A percentile compares a stretch with the other conserved stretches of the same genome.
Evolutionary conservation across 2,329 filamentous ascomycete species (phyloP).

Genomic region (Colletotrichum gloeosporioides): DNA sequence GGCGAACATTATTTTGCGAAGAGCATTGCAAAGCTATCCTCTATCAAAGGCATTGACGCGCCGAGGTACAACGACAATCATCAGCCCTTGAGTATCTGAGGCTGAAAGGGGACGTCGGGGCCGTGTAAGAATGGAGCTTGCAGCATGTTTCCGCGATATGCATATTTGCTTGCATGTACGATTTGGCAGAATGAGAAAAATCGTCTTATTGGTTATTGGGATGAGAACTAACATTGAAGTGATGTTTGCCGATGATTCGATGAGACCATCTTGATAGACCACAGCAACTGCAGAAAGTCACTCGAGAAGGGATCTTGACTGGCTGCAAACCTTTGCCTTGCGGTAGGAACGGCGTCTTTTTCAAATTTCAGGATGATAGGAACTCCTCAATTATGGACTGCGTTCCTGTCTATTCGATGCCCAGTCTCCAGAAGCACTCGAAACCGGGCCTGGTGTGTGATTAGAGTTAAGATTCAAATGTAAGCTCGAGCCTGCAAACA

Average conservation of each 20-base stretch:
- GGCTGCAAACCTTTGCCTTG: background rate
- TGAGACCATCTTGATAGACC: background rate
- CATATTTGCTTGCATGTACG: background rate
- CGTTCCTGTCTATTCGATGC: no score
- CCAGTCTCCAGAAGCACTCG: background rate
- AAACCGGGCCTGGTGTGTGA: no score
- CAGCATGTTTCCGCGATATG: background rate
- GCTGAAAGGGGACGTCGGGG: background rate
- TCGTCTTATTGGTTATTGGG: background rate
- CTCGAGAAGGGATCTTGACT: background rate
- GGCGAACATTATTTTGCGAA: background rate
- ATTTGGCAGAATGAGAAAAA: background rate
- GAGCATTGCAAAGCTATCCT: background rate
- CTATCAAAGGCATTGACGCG: background rate
- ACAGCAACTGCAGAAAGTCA: background rate
- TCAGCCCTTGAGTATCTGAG: background rate
- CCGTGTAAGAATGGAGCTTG: background rate
- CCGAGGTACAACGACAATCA: background rate
- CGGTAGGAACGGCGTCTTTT: background rate
- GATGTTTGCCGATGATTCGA: background rate
- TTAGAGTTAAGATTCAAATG: background rate
- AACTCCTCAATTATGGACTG: background rate
- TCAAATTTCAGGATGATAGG: background rate
- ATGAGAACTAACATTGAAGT: background rate
- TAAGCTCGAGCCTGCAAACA: background rate